These are phyloP conservation scores for Senna tora DNA, from an alignment of 306 rosid genomes.

Conservation along the genomic window DNA sequence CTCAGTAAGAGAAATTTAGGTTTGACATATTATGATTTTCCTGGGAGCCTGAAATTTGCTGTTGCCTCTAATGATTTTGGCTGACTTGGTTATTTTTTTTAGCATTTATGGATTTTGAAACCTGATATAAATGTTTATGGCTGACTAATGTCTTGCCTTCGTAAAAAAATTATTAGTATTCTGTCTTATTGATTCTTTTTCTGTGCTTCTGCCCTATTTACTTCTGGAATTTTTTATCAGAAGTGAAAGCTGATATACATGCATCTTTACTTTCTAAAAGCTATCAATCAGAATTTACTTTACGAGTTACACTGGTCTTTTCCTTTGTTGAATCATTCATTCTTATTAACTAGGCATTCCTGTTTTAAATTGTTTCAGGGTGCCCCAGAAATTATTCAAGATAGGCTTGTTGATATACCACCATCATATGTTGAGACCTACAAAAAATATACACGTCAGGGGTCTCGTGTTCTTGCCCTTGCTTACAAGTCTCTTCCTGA, in stretches of 20 bases:
- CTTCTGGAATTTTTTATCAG: constrained; percentile 4
- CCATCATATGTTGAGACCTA: constrained; percentile 81
- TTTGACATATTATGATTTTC: neutral
- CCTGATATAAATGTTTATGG: constrained; percentile 8
- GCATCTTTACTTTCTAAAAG: constrained; percentile 18
- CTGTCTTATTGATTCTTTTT: constrained; percentile 8
- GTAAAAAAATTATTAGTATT: neutral
- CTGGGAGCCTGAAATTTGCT: neutral
- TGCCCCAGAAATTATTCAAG: constrained; percentile 97
- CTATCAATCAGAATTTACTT: constrained; percentile 1
- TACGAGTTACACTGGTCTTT: constrained; percentile 10
- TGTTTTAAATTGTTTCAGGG: constrained; percentile 61
- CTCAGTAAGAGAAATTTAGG: neutral
- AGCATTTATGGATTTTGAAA: constrained; percentile 20
- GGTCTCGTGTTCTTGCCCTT: constrained; percentile 97
- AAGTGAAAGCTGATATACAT: neutral
- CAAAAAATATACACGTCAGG: constrained; percentile 91
- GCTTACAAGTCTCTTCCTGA: constrained; percentile 91
- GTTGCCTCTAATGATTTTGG: constrained; percentile 19
- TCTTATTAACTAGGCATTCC: constrained; percentile 5
- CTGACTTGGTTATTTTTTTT: neutral
- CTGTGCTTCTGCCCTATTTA: neutral
- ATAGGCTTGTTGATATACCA: constrained; percentile 79
- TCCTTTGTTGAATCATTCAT: constrained; percentile 24
- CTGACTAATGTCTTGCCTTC: constrained; percentile 1